Percentiles rank a stretch among this genome's conserved stretches.
Conservation (phyloP, 2,329 filamentous ascomycete species). For the Neonectria neomacrospora region DNA sequence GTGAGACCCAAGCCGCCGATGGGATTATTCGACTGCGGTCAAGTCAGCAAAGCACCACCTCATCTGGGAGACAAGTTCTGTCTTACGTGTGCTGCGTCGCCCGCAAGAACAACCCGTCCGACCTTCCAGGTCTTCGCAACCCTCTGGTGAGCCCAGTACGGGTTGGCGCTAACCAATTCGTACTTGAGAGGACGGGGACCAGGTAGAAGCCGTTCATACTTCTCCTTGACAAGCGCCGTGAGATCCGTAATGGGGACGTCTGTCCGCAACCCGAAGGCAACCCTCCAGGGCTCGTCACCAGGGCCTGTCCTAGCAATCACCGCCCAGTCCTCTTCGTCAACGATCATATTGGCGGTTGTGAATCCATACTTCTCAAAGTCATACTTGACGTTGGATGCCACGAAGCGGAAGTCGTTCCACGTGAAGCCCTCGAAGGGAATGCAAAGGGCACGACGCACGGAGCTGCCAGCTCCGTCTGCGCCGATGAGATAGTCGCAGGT, state of each 20-base stretch:
- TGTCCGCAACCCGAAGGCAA: conserved; percentile 1
- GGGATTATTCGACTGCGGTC: not conserved
- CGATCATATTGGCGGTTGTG: conserved; percentile 8
- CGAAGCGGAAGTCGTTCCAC: conserved; percentile 14
- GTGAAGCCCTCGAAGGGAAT: conserved; percentile 18
- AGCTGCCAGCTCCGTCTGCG: conserved; percentile 1
- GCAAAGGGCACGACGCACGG: conserved; percentile 5
- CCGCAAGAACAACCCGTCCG: conserved; percentile 4
- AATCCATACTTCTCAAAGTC: conserved; percentile 15
- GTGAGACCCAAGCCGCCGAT: conserved; percentile 3
- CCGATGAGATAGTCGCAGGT: conserved; percentile 6
- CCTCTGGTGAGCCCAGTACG: conserved; percentile 4
- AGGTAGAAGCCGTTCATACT: not conserved
- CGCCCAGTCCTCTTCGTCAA: conserved; percentile 11
- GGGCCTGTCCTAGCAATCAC: conserved; percentile 4
- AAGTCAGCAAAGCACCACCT: not conserved
- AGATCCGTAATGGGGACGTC: not conserved
- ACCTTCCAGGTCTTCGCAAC: not conserved
- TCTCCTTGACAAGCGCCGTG: not conserved
- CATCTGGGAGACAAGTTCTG: not conserved
- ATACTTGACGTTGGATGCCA: conserved; percentile 12
- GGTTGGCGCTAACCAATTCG: not conserved
- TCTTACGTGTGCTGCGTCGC: conserved; percentile 5
- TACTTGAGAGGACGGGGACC: not conserved
- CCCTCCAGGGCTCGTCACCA: not conserved